phyloP scores from a whole-genome alignment of 345 rosid genomes.

The Kandelia obovata region DNA sequence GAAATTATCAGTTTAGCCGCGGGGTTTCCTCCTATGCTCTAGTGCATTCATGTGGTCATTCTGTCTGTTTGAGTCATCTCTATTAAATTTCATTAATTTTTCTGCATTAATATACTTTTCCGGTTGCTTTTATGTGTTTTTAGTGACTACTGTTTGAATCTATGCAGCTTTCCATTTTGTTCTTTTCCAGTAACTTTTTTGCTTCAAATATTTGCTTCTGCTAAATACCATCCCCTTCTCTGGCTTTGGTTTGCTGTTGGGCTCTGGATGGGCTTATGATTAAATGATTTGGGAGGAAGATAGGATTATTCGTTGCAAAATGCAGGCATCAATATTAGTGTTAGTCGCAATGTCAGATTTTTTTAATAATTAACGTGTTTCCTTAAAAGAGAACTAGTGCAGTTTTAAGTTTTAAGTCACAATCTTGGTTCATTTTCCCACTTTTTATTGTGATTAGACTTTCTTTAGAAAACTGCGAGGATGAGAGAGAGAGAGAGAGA shows the following conservation, averaged over 20 bases:
- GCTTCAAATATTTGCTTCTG: too few species aligned
- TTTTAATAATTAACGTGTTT: constrained; percentile 6
- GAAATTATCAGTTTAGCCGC: not conserved
- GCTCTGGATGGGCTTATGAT: not conserved
- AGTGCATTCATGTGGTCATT: not conserved
- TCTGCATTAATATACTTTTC: constrained; percentile 1
- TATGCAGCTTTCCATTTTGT: not conserved
- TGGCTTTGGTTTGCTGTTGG: not conserved
- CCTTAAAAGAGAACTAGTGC: not conserved
- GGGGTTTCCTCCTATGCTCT: constrained; percentile 1
- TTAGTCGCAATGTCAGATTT: not conserved
- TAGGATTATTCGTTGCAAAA: too few species aligned
- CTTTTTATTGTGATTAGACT: not conserved
- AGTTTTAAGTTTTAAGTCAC: constrained; percentile 19
- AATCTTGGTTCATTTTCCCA: constrained; percentile 14
- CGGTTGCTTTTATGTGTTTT: not conserved
- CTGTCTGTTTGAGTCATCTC: not conserved
- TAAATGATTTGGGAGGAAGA: not conserved
- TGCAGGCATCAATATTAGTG: not conserved
- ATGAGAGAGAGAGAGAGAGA: constrained; percentile 4
- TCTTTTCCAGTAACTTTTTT: not conserved
- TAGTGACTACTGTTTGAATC: not conserved
- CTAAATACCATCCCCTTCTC: too few species aligned
- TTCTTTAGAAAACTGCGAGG: constrained; percentile 7
- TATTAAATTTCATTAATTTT: not conserved